Base-by-base conservation (phyloP, 768 basidiomycete species). In the Epithele typhae region DNA sequence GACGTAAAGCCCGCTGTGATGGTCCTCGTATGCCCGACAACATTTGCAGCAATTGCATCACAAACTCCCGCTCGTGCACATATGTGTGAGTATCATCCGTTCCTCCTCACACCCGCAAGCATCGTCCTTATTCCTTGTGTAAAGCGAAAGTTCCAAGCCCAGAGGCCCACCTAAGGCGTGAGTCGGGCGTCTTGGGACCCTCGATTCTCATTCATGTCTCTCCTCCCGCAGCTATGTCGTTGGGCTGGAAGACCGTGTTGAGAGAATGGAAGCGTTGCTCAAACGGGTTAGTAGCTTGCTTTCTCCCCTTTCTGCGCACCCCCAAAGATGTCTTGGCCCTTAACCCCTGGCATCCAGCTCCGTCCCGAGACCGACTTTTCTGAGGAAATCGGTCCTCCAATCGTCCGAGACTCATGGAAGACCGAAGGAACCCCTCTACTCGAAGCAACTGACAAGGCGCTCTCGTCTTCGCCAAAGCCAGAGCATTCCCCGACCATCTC, bases 331-430 rank as follows among this genome's bases (percentile, higher is more conserved):
- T 35, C 21, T 39, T 40, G 24, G 37, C 45, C 27, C 30, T 19
- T 21, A 23, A 24, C 40, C 41, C 14, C 40, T 11, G 32, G 10
- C 22, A 12, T 36, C 21, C 56, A 87, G 85, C 68, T 87, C 53
- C 73, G 71, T 23, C 86, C 85, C 24, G 76, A 77, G 50, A 59
- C 65, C 37, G 81, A 86, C 59, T 82, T 84, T 59, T 73, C 77
- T 25, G 64, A 72, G 18, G 77, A 83, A 51, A 68, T 88, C 38
- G 85, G 85, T 0, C 78, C 81, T 6, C 75, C 75, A 1, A 65
- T 87, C 8, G 27, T 77, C 37, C 77, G 83, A 30, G 82, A 74
- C 53, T 84, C 82, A 4, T 87, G 85, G 85, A 84, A 63, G 55
- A 47, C 40, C 11, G 65, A 65, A 7, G 54, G 63, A 18, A 55